Conservation (phyloP, 495 filamentous ascomycete species). For the Pyrenula aspistea region DNA sequence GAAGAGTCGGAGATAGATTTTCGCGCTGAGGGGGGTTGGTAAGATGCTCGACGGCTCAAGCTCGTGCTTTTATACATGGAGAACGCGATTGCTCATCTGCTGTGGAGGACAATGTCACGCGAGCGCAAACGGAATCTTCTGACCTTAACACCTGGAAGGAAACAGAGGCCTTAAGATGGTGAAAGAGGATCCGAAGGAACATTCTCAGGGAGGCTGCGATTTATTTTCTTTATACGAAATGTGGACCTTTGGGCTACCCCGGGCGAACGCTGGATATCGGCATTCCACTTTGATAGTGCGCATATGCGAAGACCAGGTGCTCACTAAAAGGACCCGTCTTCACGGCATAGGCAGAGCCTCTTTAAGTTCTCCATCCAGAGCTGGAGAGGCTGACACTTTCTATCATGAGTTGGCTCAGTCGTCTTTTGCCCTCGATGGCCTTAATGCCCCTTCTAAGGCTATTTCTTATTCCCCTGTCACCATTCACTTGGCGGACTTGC, state of each 20-base stretch:
- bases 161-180: neutral
- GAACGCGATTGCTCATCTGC: neutral
- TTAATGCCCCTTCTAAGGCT: no score
- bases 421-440: no score
- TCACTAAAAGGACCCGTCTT: neutral
- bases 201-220: neutral
- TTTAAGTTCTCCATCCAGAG: no score
- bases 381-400: no score
- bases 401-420: no score
- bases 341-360: neutral
- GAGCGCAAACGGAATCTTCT: neutral
- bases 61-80: neutral
- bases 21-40: neutral
- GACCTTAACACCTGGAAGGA: neutral
- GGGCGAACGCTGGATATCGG: neutral
- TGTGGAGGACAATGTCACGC: neutral
- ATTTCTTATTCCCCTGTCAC: no score
- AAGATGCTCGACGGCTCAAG: no score
- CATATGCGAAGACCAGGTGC: neutral
- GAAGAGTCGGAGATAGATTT: neutral
- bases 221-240: neutral
- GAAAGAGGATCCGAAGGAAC: neutral
- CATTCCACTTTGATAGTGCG: neutral
- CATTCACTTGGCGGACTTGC: no score
- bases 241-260: neutral